phyloP scores from a whole-genome alignment of 768 basidiomycete species.

The Psilocybe subaeruginosa region DNA sequence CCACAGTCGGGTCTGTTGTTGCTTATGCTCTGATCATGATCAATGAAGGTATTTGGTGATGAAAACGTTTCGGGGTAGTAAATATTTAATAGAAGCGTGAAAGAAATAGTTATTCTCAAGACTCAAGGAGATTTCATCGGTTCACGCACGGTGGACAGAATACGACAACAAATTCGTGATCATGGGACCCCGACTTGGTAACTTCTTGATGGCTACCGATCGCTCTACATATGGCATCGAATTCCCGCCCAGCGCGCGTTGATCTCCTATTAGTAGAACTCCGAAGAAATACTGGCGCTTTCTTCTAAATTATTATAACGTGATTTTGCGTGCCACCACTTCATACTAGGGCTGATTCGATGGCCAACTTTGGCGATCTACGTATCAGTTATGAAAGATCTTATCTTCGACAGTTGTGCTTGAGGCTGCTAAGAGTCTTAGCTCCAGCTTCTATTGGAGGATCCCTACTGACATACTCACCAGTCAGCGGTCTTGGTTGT shows the following conservation, averaged over 20 bases:
- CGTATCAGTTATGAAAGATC: background rate
- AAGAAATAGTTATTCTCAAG: too few relatives aligned
- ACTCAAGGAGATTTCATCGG: too few relatives aligned
- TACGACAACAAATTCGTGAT: background rate
- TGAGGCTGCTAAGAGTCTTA: background rate
- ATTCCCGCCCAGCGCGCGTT: background rate
- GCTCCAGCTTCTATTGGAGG: background rate
- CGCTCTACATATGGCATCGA: background rate
- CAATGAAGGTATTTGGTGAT: background rate
- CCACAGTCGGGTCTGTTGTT: background rate
- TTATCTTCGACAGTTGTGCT: background rate
- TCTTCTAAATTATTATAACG: too few relatives aligned
- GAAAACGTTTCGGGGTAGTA: background rate
- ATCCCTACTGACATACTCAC: background rate
- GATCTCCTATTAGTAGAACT: background rate
- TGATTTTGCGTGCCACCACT: background rate
- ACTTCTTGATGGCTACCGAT: background rate
- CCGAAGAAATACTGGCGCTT: background rate
- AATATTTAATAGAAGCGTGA: too few relatives aligned
- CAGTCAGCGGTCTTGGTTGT: background rate
- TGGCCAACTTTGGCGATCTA: background rate
- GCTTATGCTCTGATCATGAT: background rate
- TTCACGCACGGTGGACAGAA: background rate
- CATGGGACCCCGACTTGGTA: background rate
- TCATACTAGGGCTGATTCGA: background rate